Percentiles rank a stretch among this genome's conserved stretches.
phyloP scores from a whole-genome alignment of 805 yeast species.

The Candida namnaoensis region DNA sequence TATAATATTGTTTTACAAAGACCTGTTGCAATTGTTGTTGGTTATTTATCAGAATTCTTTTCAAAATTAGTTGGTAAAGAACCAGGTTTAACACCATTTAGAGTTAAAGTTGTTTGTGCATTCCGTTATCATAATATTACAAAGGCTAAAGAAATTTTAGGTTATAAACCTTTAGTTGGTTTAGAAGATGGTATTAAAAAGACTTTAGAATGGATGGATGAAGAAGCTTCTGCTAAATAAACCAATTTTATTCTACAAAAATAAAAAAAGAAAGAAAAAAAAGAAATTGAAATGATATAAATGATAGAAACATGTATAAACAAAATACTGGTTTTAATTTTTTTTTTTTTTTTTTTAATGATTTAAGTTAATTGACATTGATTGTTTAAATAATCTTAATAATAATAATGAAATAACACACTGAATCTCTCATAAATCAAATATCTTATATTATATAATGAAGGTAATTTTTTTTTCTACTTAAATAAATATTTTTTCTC shows the following conservation, averaged over 20 bases:
- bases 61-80: slow-evolving; percentile 70
- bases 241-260: not conserved
- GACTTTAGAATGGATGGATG: slow-evolving; percentile 88
- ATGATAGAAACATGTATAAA: no score
- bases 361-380: no score
- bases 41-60: slow-evolving; percentile 70
- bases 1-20: slow-evolving; percentile 60
- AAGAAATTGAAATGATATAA: no score
- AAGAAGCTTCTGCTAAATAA: slow-evolving; percentile 19
- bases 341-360: no score
- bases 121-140: slow-evolving; percentile 85
- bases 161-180: slow-evolving; percentile 72
- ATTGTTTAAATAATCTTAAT: no score
- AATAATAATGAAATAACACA: no score
- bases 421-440: no score
- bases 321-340: no score
- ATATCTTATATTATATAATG: no score
- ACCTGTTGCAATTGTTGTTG: slow-evolving; percentile 72
- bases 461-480: no score
- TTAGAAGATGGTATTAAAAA: slow-evolving; percentile 71
- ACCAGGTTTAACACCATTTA: slow-evolving; percentile 91
- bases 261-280: not conserved
- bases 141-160: slow-evolving; percentile 74
- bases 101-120: slow-evolving; percentile 90
- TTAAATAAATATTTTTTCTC: no score